Conservation (phyloP, 1,284 basidiomycete species). For the Tausonia pullulans region DNA sequence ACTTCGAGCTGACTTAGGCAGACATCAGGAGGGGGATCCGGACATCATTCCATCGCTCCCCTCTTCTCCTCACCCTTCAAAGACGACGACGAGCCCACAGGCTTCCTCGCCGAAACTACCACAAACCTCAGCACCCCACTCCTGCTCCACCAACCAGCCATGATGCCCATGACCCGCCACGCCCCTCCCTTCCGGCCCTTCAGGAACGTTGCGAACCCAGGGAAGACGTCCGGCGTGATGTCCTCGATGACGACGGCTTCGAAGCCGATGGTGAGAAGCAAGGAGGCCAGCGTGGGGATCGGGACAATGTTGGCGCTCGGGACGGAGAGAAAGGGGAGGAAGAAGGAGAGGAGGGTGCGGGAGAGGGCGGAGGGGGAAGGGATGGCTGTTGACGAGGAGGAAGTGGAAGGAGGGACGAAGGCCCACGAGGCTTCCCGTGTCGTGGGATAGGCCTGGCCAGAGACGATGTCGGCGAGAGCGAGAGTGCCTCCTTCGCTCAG, state of each 20-base stretch:
- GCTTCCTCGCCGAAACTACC: constrained; percentile 40
- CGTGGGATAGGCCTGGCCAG: constrained; percentile 17
- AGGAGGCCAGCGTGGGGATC: constrained; percentile 35
- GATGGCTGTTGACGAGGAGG: constrained; percentile 6
- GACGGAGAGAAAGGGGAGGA: constrained; percentile 36
- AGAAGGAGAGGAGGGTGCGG: constrained; percentile 16
- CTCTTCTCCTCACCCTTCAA: too few species aligned
- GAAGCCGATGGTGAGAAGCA: constrained; percentile 46
- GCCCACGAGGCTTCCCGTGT: background rate
- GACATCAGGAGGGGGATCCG: too few species aligned
- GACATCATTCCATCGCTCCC: too few species aligned
- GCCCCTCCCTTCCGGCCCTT: constrained; percentile 34
- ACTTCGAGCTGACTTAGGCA: too few species aligned
- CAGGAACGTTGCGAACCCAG: constrained; percentile 46
- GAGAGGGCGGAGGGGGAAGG: constrained; percentile 18
- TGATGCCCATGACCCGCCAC: constrained; percentile 40
- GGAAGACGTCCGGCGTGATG: constrained; percentile 50
- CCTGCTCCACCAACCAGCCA: constrained; percentile 36
- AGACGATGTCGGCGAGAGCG: constrained; percentile 52
- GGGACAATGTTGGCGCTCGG: constrained; percentile 45
- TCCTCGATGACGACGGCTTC: constrained; percentile 48
- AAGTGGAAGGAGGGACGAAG: constrained; percentile 14
- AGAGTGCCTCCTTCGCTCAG: constrained; percentile 46
- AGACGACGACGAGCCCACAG: background rate
- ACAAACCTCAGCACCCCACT: constrained; percentile 46